Evolutionary conservation across 768 basidiomycete species (phyloP), one percentile per base, ranked within the genome.

Genomic region (Suillus cothurnatus): DNA sequence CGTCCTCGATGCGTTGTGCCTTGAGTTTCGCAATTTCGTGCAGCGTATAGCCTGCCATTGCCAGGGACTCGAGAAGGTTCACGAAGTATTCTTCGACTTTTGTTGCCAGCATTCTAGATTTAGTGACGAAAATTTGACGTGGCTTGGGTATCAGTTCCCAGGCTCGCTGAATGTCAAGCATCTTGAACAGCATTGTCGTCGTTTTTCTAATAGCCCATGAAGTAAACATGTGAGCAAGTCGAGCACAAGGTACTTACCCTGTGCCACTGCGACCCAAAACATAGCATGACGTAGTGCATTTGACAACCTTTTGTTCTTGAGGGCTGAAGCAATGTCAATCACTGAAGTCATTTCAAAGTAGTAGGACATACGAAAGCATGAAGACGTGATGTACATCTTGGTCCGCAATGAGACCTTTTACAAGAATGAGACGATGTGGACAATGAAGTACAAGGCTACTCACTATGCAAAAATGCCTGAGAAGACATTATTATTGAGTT

Each of bases 121-220:
- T 87, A 0, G 91, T 92, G 3, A 92, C 84, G 65, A 92, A 92
- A 9, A 92, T 72, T 69, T 92, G 91, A 15, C 88, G 82, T 6
- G 88, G 86, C 69, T 83, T 86, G 1, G 76, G 71, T 45, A 79
- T 73, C 23, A 78, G 64, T 52, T 83, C 73, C 76, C 82, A 88
- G 2, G 84, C 80, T 23, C 83, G 77, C 67, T 92, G 87, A 6
- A 90, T 85, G 2, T 84, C 82, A 3, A 91, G 79, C 82, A 92
- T 91, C 72, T 90, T 91, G 80, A 88, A 89, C 1, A 92, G 77
- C 83, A 92, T 90, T 0, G 89, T 88, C 0, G 90, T 92, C 0
- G 89, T 92, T 81, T 91, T 91, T 1, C 90, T 90, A 47, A 19
- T 26, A 64, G 60, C 52, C 26, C 52, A 31, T 12, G 19, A 6